A percentile compares a stretch with the other conserved stretches of the same genome.
phyloP scores from a whole-genome alignment of 177 flowering plant species.

The Telopea speciosissima region DNA sequence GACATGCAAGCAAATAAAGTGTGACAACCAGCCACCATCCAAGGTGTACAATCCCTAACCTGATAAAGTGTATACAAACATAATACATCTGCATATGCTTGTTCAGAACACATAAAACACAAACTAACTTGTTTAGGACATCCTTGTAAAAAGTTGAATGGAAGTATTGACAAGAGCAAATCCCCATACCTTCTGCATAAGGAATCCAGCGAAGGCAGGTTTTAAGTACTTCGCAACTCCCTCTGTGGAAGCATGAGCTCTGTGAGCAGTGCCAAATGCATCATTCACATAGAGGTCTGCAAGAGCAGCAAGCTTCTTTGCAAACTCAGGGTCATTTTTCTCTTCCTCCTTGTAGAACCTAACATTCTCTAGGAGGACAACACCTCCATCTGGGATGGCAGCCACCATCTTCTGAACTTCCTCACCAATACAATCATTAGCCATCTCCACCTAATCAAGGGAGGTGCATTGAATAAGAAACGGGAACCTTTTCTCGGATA shows the following conservation, averaged over 20 bases:
- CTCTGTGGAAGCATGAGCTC: conserved; percentile 94
- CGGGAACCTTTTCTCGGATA: background rate
- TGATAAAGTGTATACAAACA: too few relatives aligned
- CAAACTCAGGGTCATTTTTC: conserved; percentile 90
- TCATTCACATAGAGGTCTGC: conserved; percentile 90
- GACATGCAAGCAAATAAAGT: too few relatives aligned
- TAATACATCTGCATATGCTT: too few relatives aligned
- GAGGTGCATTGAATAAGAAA: background rate
- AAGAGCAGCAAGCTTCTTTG: conserved; percentile 84
- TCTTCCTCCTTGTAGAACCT: conserved; percentile 90
- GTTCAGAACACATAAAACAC: background rate
- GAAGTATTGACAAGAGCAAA: background rate
- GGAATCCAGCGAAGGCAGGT: conserved; percentile 91
- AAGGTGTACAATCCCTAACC: too few relatives aligned
- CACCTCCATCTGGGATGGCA: conserved; percentile 70
- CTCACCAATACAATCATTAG: conserved; percentile 75
- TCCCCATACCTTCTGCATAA: conserved; percentile 75
- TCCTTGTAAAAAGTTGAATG: background rate
- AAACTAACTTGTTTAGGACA: background rate
- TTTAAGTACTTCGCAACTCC: conserved; percentile 79
- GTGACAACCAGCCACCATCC: too few relatives aligned
- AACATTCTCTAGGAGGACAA: conserved; percentile 81
- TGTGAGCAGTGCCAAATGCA: conserved; percentile 91
- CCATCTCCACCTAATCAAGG: conserved; percentile 59
- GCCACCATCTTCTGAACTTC: conserved; percentile 72